Percentiles rank a stretch among this genome's conserved stretches.
Evolutionary conservation across 2,329 filamentous ascomycete species (phyloP).

Genomic region (Aspergillus pseudoterreus): DNA sequence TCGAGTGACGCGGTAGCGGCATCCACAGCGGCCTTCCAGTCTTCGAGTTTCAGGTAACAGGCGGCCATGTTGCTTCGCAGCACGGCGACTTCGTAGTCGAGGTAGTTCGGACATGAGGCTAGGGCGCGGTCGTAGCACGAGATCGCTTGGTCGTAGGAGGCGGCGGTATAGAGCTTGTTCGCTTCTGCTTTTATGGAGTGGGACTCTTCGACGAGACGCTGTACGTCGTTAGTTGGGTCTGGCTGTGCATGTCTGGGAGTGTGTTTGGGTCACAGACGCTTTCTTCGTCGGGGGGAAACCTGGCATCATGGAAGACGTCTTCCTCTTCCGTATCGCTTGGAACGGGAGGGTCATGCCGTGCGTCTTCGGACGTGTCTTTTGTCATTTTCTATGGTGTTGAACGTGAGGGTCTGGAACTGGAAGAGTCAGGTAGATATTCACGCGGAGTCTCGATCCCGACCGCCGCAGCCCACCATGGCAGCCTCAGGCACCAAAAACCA

Average conservation of each 20-base stretch:
- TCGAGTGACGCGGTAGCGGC: constrained; percentile 71
- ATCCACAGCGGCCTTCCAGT: constrained; percentile 80
- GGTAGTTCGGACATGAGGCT: constrained; percentile 72
- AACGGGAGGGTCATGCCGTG: neutral
- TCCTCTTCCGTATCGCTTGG: constrained; percentile 35
- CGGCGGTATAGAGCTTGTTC: constrained; percentile 72
- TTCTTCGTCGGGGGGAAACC: constrained; percentile 47
- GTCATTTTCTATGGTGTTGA: constrained; percentile 13
- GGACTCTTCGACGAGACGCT: constrained; percentile 69
- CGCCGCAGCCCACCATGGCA: neutral
- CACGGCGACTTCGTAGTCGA: constrained; percentile 84
- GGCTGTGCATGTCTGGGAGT: constrained; percentile 1
- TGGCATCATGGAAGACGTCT: constrained; percentile 40
- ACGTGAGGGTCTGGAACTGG: too few relatives aligned
- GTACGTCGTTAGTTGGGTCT: constrained; percentile 1
- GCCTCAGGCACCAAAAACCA: neutral
- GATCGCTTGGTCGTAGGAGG: constrained; percentile 73
- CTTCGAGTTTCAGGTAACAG: constrained; percentile 76
- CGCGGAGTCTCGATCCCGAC: neutral
- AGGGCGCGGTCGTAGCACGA: constrained; percentile 79
- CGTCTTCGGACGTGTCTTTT: neutral
- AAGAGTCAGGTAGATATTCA: too few relatives aligned
- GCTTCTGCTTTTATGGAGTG: constrained; percentile 70
- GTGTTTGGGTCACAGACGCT: constrained; percentile 28
- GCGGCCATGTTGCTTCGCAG: constrained; percentile 85